These are phyloP conservation scores for Hibiscus tridactylites DNA, from an alignment of 345 rosid species.

Conservation along the genomic window DNA sequence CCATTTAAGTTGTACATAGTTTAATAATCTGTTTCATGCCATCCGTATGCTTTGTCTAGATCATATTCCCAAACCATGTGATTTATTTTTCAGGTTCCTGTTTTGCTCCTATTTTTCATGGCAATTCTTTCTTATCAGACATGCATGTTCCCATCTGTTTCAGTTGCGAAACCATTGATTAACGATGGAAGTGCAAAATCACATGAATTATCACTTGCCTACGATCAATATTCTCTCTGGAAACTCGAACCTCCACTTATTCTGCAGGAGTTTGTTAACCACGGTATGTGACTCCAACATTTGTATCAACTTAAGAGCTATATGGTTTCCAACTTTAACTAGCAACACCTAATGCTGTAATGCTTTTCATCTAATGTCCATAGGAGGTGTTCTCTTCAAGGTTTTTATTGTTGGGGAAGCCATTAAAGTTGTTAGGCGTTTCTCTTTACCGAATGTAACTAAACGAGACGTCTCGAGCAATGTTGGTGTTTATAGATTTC, in stretches of 20 bases:
- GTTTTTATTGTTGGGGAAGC: slow-evolving; percentile 80
- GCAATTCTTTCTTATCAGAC: slow-evolving; percentile 2
- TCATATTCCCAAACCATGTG: not conserved
- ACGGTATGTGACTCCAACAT: slow-evolving; percentile 39
- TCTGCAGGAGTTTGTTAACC: slow-evolving; percentile 81
- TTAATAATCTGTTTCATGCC: not conserved
- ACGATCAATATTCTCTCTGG: slow-evolving; percentile 44
- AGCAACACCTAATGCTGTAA: not conserved
- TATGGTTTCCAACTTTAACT: not conserved
- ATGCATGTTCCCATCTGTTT: slow-evolving; percentile 8
- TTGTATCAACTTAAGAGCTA: not conserved
- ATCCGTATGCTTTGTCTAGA: not conserved
- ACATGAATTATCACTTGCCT: slow-evolving; percentile 67
- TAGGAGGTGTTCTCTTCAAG: slow-evolving; percentile 75
- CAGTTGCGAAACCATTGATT: slow-evolving; percentile 76
- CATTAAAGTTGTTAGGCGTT: slow-evolving; percentile 66
- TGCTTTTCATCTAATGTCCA: slow-evolving; percentile 7
- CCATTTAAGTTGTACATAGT: not conserved
- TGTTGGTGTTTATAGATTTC: slow-evolving; percentile 52
- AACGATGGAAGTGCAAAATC: slow-evolving; percentile 77
- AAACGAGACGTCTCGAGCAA: slow-evolving; percentile 39
- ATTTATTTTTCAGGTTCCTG: not conserved
- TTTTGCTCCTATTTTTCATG: not conserved
- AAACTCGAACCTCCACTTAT: slow-evolving; percentile 80
- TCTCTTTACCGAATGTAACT: slow-evolving; percentile 57